These are phyloP conservation scores for Penicillium lividum DNA, from an alignment of 495 filamentous ascomycete genomes.

Conservation along the genomic window DNA sequence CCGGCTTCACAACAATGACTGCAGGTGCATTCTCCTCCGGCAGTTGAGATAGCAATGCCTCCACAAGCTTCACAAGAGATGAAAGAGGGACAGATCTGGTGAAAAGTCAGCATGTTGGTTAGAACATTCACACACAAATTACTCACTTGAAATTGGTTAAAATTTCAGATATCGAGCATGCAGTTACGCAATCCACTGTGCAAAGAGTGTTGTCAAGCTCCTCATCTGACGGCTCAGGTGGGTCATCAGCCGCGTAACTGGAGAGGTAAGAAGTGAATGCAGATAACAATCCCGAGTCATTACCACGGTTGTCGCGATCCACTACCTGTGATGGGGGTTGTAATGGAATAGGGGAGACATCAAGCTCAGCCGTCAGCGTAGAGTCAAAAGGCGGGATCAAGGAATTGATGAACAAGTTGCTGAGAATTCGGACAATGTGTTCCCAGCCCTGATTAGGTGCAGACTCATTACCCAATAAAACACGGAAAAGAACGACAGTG, in stretches of 20 bases:
- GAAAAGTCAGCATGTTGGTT: constrained; percentile 5
- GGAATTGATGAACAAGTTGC: constrained; percentile 95
- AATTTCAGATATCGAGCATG: constrained; percentile 81
- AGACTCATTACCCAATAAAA: constrained; percentile 79
- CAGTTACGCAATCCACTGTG: constrained; percentile 91
- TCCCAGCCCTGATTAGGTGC: constrained; percentile 79
- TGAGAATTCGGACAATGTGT: constrained; percentile 83
- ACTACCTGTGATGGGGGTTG: constrained; percentile 92
- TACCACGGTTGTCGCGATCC: constrained; percentile 74
- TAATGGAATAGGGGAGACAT: constrained; percentile 81
- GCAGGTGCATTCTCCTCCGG: constrained; percentile 80
- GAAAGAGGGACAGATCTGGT: constrained; percentile 66
- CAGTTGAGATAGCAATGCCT: constrained; percentile 75
- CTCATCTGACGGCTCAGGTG: constrained; percentile 94
- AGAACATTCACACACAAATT: neutral
- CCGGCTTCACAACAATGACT: constrained; percentile 86
- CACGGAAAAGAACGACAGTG: constrained; percentile 88
- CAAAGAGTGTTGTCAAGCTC: constrained; percentile 94
- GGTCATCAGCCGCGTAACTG: constrained; percentile 98
- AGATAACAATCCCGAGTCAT: constrained; percentile 83
- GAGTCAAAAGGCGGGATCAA: constrained; percentile 84
- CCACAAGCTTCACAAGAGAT: constrained; percentile 66
- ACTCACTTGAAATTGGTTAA: constrained; percentile 82
- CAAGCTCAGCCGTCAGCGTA: constrained; percentile 65
- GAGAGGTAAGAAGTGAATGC: constrained; percentile 95